phyloP scores from a whole-genome alignment of 2,329 filamentous ascomycete species.

The Fusarium verrucosum region DNA sequence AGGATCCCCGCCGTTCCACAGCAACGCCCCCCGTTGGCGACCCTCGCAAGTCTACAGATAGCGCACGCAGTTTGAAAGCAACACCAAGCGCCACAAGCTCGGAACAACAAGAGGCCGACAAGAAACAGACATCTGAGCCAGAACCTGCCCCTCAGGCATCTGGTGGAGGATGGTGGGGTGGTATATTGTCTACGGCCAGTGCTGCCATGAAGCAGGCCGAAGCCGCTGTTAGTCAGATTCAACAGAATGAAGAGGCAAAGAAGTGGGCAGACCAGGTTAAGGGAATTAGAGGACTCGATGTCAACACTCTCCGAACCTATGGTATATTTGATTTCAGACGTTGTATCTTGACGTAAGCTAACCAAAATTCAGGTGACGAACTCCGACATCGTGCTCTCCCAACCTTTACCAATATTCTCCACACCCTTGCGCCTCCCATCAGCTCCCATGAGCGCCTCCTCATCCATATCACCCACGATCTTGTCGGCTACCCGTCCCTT shows the following conservation, averaged over 20 bases:
- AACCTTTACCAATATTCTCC: slow-evolving; percentile 92
- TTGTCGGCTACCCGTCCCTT: slow-evolving; percentile 92
- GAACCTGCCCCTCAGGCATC: slow-evolving; percentile 42
- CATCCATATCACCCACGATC: slow-evolving; percentile 97
- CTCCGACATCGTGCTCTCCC: slow-evolving; percentile 86
- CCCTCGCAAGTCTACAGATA: slow-evolving; percentile 80
- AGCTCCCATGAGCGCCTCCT: slow-evolving; percentile 95
- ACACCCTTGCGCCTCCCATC: slow-evolving; percentile 95
- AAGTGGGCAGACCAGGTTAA: slow-evolving; percentile 95
- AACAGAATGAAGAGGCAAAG: slow-evolving; percentile 95
- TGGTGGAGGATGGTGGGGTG: slow-evolving; percentile 89
- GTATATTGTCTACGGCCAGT: slow-evolving; percentile 81
- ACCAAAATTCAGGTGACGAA: slow-evolving; percentile 74
- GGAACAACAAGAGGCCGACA: slow-evolving; percentile 67
- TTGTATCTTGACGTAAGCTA: not conserved
- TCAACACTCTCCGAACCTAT: slow-evolving; percentile 72
- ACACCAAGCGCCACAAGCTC: slow-evolving; percentile 72
- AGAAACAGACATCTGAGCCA: slow-evolving; percentile 59
- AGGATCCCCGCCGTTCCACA: slow-evolving; percentile 60
- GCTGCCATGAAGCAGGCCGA: slow-evolving; percentile 94
- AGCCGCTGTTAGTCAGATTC: slow-evolving; percentile 91
- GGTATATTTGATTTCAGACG: slow-evolving; percentile 41
- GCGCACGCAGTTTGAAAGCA: slow-evolving; percentile 74
- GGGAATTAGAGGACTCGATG: slow-evolving; percentile 70
- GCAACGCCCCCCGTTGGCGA: slow-evolving; percentile 68